phyloP scores from a whole-genome alignment of 2,329 filamentous ascomycete species.

The Cytospora piceicola region DNA sequence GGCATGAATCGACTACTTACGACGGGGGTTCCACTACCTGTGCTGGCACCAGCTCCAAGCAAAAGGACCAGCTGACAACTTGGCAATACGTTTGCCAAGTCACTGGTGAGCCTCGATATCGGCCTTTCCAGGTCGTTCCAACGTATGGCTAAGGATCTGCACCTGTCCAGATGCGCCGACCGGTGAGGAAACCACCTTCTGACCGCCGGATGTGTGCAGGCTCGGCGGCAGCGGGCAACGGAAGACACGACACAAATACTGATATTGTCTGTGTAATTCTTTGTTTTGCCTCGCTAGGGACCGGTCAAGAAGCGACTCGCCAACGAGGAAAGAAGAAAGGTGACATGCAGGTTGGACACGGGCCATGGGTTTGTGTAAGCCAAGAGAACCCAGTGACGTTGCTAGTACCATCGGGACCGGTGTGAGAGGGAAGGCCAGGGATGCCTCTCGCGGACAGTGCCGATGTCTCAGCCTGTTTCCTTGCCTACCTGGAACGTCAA shows the following conservation, averaged over 20 bases:
- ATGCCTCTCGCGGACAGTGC: constrained; percentile 4
- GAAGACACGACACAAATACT: constrained; percentile 4
- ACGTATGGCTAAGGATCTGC: constrained; percentile 12
- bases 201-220: constrained; percentile 21
- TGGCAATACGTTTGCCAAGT: neutral
- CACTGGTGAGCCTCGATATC: neutral
- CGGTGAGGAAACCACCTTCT: constrained; percentile 5
- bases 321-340: neutral
- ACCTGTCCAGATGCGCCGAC: constrained; percentile 8
- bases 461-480: constrained; percentile 10
- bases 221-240: neutral
- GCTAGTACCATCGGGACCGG: neutral
- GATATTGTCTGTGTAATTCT: neutral
- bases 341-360: neutral
- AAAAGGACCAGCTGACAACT: neutral
- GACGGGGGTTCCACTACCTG: neutral
- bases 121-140: neutral
- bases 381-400: neutral
- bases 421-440: neutral
- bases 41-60: neutral
- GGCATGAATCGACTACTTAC: neutral
- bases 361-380: constrained; percentile 1
- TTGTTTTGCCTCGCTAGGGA: neutral
- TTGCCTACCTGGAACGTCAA: neutral
- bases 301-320: neutral